phyloP scores from a whole-genome alignment of 352 stramenopile species.

The Pythium scleroteichum region DNA sequence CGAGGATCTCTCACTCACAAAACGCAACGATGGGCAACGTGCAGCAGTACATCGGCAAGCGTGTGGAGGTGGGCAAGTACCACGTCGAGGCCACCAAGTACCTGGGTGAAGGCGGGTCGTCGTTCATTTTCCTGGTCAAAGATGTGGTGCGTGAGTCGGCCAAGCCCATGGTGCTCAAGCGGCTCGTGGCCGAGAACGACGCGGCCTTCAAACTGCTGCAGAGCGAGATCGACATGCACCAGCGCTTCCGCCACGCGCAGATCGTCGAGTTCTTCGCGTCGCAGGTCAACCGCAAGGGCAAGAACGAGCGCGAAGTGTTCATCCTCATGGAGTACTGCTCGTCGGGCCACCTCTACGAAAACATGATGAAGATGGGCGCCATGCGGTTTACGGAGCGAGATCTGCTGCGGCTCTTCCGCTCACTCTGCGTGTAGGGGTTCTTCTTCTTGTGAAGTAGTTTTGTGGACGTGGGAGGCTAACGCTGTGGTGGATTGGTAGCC shows the following conservation, averaged over 20 bases:
- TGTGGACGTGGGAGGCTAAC: neutral
- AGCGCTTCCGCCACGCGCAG: constrained; percentile 64
- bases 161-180: constrained; percentile 68
- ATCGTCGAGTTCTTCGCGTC: constrained; percentile 73
- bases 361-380: constrained; percentile 88
- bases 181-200: constrained; percentile 72
- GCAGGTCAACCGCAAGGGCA: constrained; percentile 36
- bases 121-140: constrained; percentile 84
- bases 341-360: constrained; percentile 92
- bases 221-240: constrained; percentile 73
- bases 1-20: neutral
- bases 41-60: constrained; percentile 78
- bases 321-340: constrained; percentile 98
- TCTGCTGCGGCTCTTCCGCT: constrained; percentile 51
- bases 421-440: constrained; percentile 75
- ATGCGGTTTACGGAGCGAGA: constrained; percentile 72
- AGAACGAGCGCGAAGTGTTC: constrained; percentile 83
- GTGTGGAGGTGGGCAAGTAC: constrained; percentile 56
- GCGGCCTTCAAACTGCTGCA: constrained; percentile 58
- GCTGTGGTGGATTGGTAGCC: constrained; percentile 30
- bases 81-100: constrained; percentile 77
- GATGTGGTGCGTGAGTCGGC: constrained; percentile 39
- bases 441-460: too few relatives aligned
- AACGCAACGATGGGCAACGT: constrained; percentile 58
- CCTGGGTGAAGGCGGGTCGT: constrained; percentile 72